These are phyloP conservation scores for Tuber aestivum DNA, from an alignment of 495 filamentous ascomycete species.

Conservation along the genomic window DNA sequence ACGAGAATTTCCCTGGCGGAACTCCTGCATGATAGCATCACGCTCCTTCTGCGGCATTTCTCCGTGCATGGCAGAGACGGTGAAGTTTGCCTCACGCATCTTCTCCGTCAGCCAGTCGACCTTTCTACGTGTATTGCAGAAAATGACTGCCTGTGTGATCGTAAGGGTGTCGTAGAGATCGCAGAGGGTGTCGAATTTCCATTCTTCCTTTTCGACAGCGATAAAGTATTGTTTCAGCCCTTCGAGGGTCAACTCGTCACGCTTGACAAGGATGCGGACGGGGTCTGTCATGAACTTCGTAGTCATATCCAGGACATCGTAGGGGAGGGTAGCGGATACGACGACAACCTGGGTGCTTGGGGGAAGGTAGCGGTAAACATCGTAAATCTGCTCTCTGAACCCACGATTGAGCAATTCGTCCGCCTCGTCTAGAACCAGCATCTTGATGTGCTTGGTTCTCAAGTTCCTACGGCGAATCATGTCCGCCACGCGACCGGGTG, in stretches of 20 bases:
- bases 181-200: conserved; percentile 99
- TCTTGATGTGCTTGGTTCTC: conserved; percentile 93
- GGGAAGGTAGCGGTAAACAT: conserved; percentile 94
- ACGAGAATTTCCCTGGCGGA: conserved; percentile 89
- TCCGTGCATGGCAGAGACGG: conserved; percentile 96
- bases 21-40: conserved; percentile 98
- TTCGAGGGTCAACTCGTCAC: conserved; percentile 96
- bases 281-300: conserved; percentile 99
- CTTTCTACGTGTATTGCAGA: conserved; percentile 99
- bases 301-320: conserved; percentile 98
- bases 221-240: conserved; percentile 99
- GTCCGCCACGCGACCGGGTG: conserved; percentile 90
- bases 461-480: conserved; percentile 98
- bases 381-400: conserved; percentile 99
- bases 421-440: conserved; percentile 96
- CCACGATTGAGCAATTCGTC: conserved; percentile 87
- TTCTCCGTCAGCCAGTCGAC: conserved; percentile 99
- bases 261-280: conserved; percentile 97
- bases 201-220: conserved; percentile 98
- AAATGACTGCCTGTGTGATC: conserved; percentile 98
- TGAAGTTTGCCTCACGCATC: conserved; percentile 96
- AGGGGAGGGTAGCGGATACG: conserved; percentile 91
- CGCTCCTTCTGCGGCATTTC: conserved; percentile 98
- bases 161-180: conserved; percentile 99
- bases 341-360: conserved; percentile 96